Evolutionary conservation across 345 rosid genomes (phyloP).

Genomic region (Eucalyptus fibrosa): DNA sequence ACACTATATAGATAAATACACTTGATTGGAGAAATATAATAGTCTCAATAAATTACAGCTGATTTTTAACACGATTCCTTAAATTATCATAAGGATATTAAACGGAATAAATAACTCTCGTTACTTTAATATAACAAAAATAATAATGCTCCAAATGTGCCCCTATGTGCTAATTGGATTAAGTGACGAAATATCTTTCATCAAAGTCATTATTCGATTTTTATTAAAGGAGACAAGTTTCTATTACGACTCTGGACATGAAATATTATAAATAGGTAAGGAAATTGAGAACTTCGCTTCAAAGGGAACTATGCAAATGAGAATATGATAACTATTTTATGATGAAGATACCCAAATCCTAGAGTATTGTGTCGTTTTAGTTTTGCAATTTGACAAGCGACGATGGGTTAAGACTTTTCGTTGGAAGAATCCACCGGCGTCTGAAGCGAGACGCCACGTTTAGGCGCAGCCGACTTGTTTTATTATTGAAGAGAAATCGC

Average conservation of each 20-base stretch:
- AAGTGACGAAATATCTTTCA: neutral
- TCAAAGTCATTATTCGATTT: rapidly evolving
- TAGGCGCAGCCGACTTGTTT: neutral
- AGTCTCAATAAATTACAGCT: neutral
- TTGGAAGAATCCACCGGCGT: neutral
- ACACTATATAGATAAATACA: neutral
- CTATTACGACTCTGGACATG: too few relatives aligned
- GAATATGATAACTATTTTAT: too few relatives aligned
- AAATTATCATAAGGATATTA: neutral
- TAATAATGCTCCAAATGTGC: neutral
- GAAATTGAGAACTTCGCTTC: neutral
- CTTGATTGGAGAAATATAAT: neutral
- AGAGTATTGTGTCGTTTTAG: neutral
- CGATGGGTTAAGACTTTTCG: neutral
- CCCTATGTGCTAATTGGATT: neutral
- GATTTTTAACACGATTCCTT: neutral
- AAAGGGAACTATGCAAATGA: neutral
- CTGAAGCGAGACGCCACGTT: neutral
- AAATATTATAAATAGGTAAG: too few relatives aligned
- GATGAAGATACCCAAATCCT: neutral
- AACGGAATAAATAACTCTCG: neutral
- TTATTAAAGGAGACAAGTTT: neutral
- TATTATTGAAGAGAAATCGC: neutral
- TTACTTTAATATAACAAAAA: neutral
- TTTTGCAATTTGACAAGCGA: neutral